These are phyloP conservation scores for Bullera alba DNA, from an alignment of 768 basidiomycete genomes.

Conservation along the genomic window DNA sequence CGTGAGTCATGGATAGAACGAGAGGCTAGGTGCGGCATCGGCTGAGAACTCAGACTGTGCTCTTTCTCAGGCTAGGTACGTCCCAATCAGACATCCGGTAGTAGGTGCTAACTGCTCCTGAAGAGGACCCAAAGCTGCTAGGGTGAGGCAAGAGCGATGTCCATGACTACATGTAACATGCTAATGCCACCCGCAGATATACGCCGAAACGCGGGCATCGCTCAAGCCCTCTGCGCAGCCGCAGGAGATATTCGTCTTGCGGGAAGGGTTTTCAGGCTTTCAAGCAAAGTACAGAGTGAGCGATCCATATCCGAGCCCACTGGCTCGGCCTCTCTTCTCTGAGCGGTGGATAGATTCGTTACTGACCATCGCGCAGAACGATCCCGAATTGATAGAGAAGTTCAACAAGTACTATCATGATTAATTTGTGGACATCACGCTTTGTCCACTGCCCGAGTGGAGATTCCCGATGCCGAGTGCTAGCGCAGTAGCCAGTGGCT, in stretches of 20 bases:
- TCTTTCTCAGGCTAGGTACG: conserved; percentile 38
- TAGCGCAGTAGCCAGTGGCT: too few relatives aligned
- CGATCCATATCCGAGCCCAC: not conserved
- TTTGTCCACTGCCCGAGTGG: too few relatives aligned
- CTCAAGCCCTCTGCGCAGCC: conserved; percentile 9
- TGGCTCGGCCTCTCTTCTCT: too few relatives aligned
- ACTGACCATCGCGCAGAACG: conserved; percentile 22
- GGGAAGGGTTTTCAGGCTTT: conserved; percentile 45
- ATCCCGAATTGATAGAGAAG: conserved; percentile 42
- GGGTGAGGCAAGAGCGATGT: conserved; percentile 22
- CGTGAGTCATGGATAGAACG: conserved; percentile 18
- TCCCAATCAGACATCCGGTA: not conserved
- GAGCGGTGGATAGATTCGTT: conserved; percentile 1
- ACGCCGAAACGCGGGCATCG: conserved; percentile 34
- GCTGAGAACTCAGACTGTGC: conserved; percentile 37
- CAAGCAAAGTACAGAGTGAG: conserved; percentile 36
- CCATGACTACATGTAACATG: not conserved
- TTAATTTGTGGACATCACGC: too few relatives aligned
- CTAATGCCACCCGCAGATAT: conserved; percentile 24
- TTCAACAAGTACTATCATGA: conserved; percentile 44
- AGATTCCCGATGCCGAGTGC: too few relatives aligned
- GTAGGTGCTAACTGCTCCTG: conserved; percentile 3
- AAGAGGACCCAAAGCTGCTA: conserved; percentile 43
- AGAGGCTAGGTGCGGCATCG: not conserved
- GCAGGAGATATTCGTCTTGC: conserved; percentile 39